These are phyloP conservation scores for Diplogelasinospora grovesii DNA, from an alignment of 495 filamentous ascomycete genomes.

Conservation along the genomic window DNA sequence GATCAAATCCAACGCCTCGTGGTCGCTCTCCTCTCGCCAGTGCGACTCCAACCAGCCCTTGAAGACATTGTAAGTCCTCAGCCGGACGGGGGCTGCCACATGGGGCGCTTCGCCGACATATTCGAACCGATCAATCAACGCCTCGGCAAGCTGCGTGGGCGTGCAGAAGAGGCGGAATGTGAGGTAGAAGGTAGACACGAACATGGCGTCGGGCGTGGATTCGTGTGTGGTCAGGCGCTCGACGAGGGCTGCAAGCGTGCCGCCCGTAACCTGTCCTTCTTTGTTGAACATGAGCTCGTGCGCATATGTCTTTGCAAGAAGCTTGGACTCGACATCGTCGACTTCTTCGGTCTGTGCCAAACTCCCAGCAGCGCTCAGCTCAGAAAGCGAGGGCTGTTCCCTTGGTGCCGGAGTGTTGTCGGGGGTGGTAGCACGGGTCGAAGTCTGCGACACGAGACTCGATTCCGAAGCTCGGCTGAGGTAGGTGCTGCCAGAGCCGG, in stretches of 20 bases:
- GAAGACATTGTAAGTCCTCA: slow-evolving; percentile 92
- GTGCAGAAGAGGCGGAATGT: slow-evolving; percentile 95
- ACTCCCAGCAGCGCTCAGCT: slow-evolving; percentile 51
- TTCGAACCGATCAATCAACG: slow-evolving; percentile 83
- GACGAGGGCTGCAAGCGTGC: slow-evolving; percentile 83
- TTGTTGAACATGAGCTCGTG: slow-evolving; percentile 91
- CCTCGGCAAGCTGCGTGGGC: slow-evolving; percentile 69
- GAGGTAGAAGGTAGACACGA: slow-evolving; percentile 92
- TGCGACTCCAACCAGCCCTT: slow-evolving; percentile 97
- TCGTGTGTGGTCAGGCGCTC: slow-evolving; percentile 92
- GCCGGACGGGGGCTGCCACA: slow-evolving; percentile 69
- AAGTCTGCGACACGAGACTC: slow-evolving; percentile 72
- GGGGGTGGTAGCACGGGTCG: slow-evolving; percentile 85
- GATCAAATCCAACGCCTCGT: slow-evolving; percentile 66
- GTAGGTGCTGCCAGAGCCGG: slow-evolving; percentile 63
- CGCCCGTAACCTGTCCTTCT: slow-evolving; percentile 90
- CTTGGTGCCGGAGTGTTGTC: slow-evolving; percentile 47
- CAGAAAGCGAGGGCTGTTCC: slow-evolving; percentile 45
- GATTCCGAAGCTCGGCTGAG: slow-evolving; percentile 75
- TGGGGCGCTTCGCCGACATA: slow-evolving; percentile 74
- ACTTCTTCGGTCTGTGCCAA: slow-evolving; percentile 63
- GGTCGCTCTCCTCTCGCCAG: slow-evolving; percentile 80
- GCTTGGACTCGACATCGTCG: slow-evolving; percentile 70
- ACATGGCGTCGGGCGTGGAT: slow-evolving; percentile 85
- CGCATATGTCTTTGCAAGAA: slow-evolving; percentile 78